phyloP scores from a whole-genome alignment of 2,329 filamentous ascomycete genomes.

The Apiospora pterosperma region DNA sequence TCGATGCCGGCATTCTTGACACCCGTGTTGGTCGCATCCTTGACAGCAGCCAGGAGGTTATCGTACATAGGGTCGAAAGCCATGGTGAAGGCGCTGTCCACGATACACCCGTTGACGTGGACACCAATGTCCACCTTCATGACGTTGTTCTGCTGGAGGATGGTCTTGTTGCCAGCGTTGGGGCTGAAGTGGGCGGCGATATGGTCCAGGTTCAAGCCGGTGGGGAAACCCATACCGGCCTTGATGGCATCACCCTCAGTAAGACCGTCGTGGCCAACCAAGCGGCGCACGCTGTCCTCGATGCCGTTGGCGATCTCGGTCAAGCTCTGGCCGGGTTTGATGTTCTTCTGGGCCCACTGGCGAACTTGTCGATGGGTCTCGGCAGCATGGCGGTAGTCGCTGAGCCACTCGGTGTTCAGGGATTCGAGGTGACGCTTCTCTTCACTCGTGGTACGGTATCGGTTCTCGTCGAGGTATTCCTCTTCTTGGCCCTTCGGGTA shows the following conservation, averaged over 20 bases:
- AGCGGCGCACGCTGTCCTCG: constrained; percentile 73
- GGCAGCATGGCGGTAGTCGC: constrained; percentile 79
- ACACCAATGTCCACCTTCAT: constrained; percentile 83
- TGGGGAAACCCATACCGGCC: constrained; percentile 84
- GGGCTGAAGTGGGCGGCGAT: constrained; percentile 85
- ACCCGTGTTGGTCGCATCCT: constrained; percentile 79
- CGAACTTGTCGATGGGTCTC: constrained; percentile 87
- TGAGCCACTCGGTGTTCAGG: constrained; percentile 74
- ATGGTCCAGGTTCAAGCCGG: constrained; percentile 78
- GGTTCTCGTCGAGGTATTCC: constrained; percentile 74
- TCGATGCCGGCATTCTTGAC: constrained; percentile 90
- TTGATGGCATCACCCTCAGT: constrained; percentile 74
- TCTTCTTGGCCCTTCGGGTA: constrained; percentile 78
- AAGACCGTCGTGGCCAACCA: constrained; percentile 74
- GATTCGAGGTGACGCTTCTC: constrained; percentile 82
- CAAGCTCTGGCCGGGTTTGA: constrained; percentile 76
- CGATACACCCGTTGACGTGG: constrained; percentile 75
- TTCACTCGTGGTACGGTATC: constrained; percentile 75
- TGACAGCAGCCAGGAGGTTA: constrained; percentile 68
- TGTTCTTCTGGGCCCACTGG: constrained; percentile 75
- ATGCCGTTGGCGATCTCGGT: constrained; percentile 83
- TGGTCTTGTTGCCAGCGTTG: constrained; percentile 78
- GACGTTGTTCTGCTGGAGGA: constrained; percentile 70
- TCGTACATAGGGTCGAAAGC: constrained; percentile 74
- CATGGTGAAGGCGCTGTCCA: constrained; percentile 79